These are phyloP conservation scores for Monilinia fructigena DNA, from an alignment of 2,329 filamentous ascomycete genomes.

Conservation along the genomic window DNA sequence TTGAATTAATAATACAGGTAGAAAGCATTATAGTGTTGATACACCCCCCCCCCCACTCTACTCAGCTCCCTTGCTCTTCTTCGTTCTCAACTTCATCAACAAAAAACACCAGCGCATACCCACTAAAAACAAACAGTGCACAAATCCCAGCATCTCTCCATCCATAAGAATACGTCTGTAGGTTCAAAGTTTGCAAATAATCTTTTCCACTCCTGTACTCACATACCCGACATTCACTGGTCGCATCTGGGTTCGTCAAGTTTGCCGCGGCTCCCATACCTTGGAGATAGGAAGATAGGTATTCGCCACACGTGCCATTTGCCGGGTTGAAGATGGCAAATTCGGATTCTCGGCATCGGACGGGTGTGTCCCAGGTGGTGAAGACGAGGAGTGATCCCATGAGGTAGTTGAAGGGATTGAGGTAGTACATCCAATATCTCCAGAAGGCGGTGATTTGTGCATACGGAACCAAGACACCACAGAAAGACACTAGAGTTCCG, in stretches of 20 bases:
- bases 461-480: conserved; percentile 72
- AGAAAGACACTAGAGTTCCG: conserved; percentile 65
- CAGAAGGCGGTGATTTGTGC: conserved; percentile 66
- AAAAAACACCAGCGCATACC: conserved; percentile 47
- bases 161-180: conserved; percentile 60
- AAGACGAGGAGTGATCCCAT: conserved; percentile 57
- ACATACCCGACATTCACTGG: conserved; percentile 57
- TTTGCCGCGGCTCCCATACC: conserved; percentile 50
- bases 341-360: conserved; percentile 50
- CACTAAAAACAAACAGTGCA: conserved; percentile 45
- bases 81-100: conserved; percentile 51
- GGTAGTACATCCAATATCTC: conserved; percentile 51
- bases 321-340: conserved; percentile 46
- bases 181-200: conserved; percentile 58
- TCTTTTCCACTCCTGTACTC: conserved; percentile 57
- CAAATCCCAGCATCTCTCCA: conserved; percentile 63
- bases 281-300: conserved; percentile 53
- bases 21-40: too few species aligned
- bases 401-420: conserved; percentile 62
- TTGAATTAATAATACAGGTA: too few species aligned
- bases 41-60: conserved; percentile 1
- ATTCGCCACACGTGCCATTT: conserved; percentile 58
- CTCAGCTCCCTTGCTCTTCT: conserved; percentile 47
- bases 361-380: conserved; percentile 47
- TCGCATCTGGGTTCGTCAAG: conserved; percentile 60